These are phyloP conservation scores for Aspergillus haitiensis DNA, from an alignment of 495 filamentous ascomycete genomes.

Conservation along the genomic window DNA sequence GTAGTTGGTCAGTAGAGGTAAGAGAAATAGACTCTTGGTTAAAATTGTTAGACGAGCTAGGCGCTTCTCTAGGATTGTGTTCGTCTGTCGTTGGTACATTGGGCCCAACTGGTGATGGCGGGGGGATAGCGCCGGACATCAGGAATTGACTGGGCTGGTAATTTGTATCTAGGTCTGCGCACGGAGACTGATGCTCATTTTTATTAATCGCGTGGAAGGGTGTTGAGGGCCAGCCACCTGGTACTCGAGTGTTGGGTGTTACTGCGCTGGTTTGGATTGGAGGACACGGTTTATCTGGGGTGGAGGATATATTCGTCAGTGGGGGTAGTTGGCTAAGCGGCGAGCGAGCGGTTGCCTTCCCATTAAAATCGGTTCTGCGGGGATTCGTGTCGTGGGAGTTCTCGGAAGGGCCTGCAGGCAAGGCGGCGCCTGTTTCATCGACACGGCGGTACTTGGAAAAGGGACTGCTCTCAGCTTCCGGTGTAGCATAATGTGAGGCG, in stretches of 20 bases:
- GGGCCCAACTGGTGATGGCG: neutral
- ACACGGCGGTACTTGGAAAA: constrained; percentile 21
- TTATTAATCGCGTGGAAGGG: neutral
- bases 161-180: neutral
- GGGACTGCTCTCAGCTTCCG: neutral
- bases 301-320: neutral
- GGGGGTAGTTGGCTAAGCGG: neutral
- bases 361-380: neutral
- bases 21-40: neutral
- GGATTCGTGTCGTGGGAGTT: neutral
- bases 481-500: neutral
- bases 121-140: constrained; percentile 17
- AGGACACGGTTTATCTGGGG: neutral
- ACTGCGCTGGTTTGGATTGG: too few species aligned
- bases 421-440: neutral
- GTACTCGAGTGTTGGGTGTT: neutral
- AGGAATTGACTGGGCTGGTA: neutral
- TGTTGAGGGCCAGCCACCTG: neutral
- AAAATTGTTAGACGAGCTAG: neutral
- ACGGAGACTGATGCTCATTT: neutral
- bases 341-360: neutral
- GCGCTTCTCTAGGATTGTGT: neutral
- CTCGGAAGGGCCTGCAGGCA: neutral
- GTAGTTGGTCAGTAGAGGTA: neutral
- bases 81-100: neutral